Conservation (phyloP, 2,329 filamentous ascomycete species). For the Monilinia laxa region DNA sequence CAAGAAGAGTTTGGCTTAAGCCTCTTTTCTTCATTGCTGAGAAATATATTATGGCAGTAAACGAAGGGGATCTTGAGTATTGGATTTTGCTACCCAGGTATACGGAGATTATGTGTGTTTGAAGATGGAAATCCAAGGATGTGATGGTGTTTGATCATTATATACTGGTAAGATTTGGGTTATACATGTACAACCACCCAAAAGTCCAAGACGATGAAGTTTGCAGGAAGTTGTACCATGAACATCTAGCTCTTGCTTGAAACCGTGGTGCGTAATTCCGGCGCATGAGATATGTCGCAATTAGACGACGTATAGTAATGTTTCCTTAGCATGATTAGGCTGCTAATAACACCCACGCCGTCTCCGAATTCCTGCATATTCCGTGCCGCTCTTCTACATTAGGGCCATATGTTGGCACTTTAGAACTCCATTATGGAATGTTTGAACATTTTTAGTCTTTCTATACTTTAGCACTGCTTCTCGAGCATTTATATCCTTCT, state of each 20-base stretch:
- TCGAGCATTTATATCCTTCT: not conserved
- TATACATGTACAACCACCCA: not conserved
- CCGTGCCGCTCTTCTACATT: not conserved
- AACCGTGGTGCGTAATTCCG: too few species aligned
- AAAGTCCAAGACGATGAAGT: not conserved
- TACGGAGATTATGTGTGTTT: not conserved
- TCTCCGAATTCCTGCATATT: not conserved
- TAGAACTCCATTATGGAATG: not conserved
- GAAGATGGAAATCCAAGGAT: rapidly evolving
- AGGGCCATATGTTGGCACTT: not conserved
- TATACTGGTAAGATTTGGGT: not conserved
- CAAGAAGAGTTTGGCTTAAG: not conserved
- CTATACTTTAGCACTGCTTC: not conserved
- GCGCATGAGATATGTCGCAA: not conserved
- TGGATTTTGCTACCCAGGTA: too few species aligned
- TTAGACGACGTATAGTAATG: not conserved
- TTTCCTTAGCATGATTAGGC: not conserved
- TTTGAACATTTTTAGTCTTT: not conserved
- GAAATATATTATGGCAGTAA: not conserved
- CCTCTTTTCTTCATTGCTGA: not conserved
- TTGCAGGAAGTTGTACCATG: not conserved
- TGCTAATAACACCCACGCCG: not conserved
- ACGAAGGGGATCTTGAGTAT: not conserved
- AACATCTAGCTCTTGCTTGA: too few species aligned
- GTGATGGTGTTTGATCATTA: not conserved